Evolutionary conservation across 1,139 yeast species (phyloP).

Genomic region (Zygoascus meyerae): DNA sequence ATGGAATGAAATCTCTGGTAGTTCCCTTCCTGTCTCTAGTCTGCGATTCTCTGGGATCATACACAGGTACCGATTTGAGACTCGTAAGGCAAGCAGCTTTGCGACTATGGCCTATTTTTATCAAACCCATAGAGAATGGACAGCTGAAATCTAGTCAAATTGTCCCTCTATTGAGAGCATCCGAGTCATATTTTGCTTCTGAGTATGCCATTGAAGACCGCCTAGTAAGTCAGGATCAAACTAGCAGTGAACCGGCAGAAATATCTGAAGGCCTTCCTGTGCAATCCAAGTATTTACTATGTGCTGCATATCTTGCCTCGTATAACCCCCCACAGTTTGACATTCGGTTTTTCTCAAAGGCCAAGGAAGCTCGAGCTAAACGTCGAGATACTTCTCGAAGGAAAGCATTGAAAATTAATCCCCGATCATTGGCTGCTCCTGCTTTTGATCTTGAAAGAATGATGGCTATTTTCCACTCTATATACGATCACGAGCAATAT

Average conservation of each 20-base stretch:
- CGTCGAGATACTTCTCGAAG: conserved; percentile 40
- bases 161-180: conserved; percentile 43
- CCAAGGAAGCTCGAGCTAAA: conserved; percentile 46
- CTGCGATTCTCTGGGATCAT: conserved; percentile 48
- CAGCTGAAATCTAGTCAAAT: conserved; percentile 38
- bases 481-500: conserved; percentile 31
- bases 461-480: conserved; percentile 58
- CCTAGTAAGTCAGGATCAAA: background rate
- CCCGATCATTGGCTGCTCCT: conserved; percentile 53
- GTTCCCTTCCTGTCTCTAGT: conserved; percentile 30
- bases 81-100: conserved; percentile 40
- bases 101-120: conserved; percentile 49
- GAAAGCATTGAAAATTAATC: conserved; percentile 44
- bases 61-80: conserved; percentile 49
- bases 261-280: conserved; percentile 36
- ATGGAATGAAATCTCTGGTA: conserved; percentile 16
- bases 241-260: background rate
- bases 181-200: conserved; percentile 38
- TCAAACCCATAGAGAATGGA: conserved; percentile 39
- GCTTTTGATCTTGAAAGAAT: conserved; percentile 63
- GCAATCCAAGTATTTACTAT: conserved; percentile 53
- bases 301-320: conserved; percentile 70
- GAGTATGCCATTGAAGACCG: conserved; percentile 36
- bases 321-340: conserved; percentile 57
- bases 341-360: conserved; percentile 52